Percentiles rank a stretch among this genome's conserved stretches.
Conservation (phyloP, 2,329 filamentous ascomycete species). For the Calonectria pseudoturangicola region DNA sequence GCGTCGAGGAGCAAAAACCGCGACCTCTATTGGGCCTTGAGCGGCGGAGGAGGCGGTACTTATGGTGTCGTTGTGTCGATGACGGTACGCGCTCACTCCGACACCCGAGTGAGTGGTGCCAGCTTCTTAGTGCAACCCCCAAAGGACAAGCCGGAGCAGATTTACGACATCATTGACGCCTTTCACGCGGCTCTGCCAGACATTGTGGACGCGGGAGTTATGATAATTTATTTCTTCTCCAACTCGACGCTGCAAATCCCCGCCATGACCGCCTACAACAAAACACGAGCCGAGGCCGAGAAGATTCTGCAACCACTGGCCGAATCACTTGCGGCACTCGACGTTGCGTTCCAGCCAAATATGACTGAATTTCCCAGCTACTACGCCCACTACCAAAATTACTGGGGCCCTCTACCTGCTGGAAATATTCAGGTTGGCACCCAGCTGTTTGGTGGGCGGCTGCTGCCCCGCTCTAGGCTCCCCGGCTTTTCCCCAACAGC, state of each 20-base stretch:
- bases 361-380: constrained; percentile 51
- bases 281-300: constrained; percentile 64
- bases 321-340: constrained; percentile 38
- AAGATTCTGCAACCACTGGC: constrained; percentile 62
- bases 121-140: constrained; percentile 59
- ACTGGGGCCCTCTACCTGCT: constrained; percentile 62
- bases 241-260: constrained; percentile 63
- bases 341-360: constrained; percentile 43
- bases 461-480: constrained; percentile 63
- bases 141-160: constrained; percentile 60
- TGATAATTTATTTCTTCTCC: constrained; percentile 69
- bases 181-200: constrained; percentile 65
- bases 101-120: constrained; percentile 66
- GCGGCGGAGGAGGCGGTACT: constrained; percentile 75
- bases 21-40: constrained; percentile 79
- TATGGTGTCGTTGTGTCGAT: constrained; percentile 74
- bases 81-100: constrained; percentile 70
- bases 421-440: constrained; percentile 58
- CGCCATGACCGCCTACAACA: constrained; percentile 67
- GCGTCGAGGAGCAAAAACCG: constrained; percentile 66
- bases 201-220: constrained; percentile 70
- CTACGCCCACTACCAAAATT: constrained; percentile 66
- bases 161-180: constrained; percentile 68
- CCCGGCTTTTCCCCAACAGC: constrained; percentile 38
- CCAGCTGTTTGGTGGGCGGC: constrained; percentile 62